phyloP scores from a whole-genome alignment of 768 basidiomycete species.

The Suillus cothurnatus region DNA sequence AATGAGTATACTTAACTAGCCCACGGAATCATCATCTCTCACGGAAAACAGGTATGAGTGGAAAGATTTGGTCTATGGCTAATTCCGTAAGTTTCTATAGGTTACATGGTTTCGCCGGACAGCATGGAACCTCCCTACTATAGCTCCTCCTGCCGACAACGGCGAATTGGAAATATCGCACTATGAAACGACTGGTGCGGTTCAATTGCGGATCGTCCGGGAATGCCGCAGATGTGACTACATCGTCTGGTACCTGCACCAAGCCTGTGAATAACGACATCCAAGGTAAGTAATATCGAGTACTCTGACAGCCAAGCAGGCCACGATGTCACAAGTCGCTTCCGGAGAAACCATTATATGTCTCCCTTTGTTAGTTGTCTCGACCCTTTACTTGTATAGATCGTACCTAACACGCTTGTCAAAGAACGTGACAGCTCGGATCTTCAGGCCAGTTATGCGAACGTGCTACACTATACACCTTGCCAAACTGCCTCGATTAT shows the following conservation, averaged over 20 bases:
- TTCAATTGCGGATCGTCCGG: not conserved
- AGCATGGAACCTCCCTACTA: not conserved
- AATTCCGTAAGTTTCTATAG: not conserved
- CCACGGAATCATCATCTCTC: not conserved
- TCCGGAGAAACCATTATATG: not conserved
- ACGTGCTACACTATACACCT: not conserved
- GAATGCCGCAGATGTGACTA: not conserved
- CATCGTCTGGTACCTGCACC: not conserved
- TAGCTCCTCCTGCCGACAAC: not conserved
- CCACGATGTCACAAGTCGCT: not conserved
- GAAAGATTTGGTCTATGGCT: not conserved
- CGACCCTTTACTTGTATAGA: not conserved
- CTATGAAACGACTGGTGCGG: not conserved
- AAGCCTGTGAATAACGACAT: not conserved
- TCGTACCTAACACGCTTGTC: not conserved
- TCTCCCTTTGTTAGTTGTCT: not conserved
- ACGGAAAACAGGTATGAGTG: not conserved
- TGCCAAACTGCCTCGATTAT: not conserved
- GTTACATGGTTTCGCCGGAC: not conserved
- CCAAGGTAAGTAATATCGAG: not conserved
- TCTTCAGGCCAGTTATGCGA: not conserved
- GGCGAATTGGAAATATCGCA: not conserved
- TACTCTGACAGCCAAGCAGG: not conserved
- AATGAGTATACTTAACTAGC: not conserved
- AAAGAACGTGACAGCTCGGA: not conserved